phyloP scores from a whole-genome alignment of 2,329 filamentous ascomycete genomes.

The Colletotrichum sp. region DNA sequence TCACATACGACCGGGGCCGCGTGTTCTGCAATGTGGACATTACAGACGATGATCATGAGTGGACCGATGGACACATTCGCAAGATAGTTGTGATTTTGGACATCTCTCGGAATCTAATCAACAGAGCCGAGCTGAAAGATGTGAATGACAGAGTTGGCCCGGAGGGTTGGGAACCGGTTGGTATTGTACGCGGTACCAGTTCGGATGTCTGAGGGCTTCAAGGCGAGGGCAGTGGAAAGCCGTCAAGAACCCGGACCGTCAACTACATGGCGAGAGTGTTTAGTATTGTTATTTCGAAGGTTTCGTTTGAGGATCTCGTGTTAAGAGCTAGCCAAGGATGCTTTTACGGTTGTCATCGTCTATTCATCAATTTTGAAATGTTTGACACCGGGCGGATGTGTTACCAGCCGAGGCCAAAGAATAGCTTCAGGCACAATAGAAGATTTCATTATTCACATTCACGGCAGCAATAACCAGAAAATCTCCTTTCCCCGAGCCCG shows the following conservation, averaged over 20 bases:
- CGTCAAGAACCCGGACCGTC: not conserved
- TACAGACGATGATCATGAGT: rapidly evolving
- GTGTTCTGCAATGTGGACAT: not conserved
- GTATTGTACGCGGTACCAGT: rapidly evolving
- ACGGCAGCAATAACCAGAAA: not conserved
- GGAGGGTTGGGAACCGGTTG: rapidly evolving
- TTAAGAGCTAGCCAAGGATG: not conserved
- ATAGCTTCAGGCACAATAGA: not conserved
- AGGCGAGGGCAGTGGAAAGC: rapidly evolving
- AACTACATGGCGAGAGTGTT: rapidly evolving
- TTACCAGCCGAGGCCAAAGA: not conserved
- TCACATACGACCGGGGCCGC: not conserved
- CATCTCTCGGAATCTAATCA: rapidly evolving
- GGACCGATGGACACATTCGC: rapidly evolving
- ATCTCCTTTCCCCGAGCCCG: not conserved
- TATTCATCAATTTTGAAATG: not conserved
- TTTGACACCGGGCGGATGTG: not conserved
- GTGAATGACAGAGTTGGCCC: rapidly evolving
- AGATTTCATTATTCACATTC: not conserved
- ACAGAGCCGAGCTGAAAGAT: rapidly evolving
- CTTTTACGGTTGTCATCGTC: not conserved
- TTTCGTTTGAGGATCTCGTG: not conserved
- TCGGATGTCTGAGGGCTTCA: not conserved
- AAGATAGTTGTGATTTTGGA: not conserved
- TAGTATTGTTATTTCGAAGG: not conserved